These are phyloP conservation scores for Oryza glaberrima DNA, from an alignment of 176 grass and related monocot species.

Conservation along the genomic window DNA sequence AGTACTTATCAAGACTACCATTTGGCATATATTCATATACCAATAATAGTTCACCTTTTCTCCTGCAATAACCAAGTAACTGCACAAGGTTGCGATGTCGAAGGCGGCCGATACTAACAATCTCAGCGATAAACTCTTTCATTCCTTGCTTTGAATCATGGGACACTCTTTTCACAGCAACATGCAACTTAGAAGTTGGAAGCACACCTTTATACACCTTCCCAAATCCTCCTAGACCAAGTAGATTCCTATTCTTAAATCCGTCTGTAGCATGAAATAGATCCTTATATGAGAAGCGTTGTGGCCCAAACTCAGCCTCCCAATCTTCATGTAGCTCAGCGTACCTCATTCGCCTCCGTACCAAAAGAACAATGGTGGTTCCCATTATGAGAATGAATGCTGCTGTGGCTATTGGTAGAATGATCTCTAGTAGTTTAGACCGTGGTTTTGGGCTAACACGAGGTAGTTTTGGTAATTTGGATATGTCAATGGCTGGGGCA, in stretches of 20 bases:
- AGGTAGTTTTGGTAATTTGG: conserved; percentile 46
- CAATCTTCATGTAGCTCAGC: conserved; percentile 28
- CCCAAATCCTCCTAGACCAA: neutral
- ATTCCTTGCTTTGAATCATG: conserved; percentile 40
- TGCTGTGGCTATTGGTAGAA: neutral
- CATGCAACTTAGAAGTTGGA: conserved; percentile 2
- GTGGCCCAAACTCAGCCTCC: conserved; percentile 29
- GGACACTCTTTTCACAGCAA: conserved; percentile 40
- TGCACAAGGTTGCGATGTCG: conserved; percentile 10
- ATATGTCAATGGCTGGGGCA: conserved; percentile 41
- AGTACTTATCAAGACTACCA: neutral
- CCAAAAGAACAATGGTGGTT: neutral
- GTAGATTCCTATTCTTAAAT: neutral
- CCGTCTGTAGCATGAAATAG: conserved; percentile 32
- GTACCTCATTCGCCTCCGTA: conserved; percentile 4
- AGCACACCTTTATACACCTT: conserved; percentile 23
- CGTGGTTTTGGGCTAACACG: neutral
- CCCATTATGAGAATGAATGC: neutral
- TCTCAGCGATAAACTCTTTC: conserved; percentile 37
- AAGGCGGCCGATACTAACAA: conserved; percentile 19
- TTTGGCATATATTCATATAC: neutral
- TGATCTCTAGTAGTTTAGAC: neutral
- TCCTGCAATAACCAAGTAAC: conserved; percentile 20
- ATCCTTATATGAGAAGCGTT: conserved; percentile 28
- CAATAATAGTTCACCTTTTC: neutral